Evolutionary conservation across 2,329 filamentous ascomycete genomes (phyloP), one percentile per base, ranked within the genome.

Genomic region (Penicillium sumatraense): DNA sequence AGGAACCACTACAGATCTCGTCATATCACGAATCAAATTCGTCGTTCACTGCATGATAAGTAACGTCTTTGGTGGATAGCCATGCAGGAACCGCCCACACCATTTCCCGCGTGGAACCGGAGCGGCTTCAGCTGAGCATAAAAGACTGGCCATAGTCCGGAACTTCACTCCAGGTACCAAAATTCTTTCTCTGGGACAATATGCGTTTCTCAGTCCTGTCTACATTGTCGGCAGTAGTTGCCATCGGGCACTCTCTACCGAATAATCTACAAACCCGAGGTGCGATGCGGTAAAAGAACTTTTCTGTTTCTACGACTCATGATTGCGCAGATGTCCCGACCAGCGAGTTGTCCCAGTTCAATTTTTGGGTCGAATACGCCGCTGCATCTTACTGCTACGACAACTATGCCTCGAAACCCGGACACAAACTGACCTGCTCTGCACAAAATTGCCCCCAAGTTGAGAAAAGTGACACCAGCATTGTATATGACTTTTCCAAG

Each of bases 331-430:
- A 64, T 48, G 38, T 64, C 8, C 18, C 58, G 5, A 8, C 54
- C 14, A 44, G 36, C n/a, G 47, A 59, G 13, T 36, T 63, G 27
- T 44, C 41, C 6, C 46, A 76, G 33, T 72, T 81, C 10, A 59
- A 72, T 11, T 76, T 80, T 59, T 80, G 78, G 68, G 75, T 77
- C 48, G 78, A 82, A 57, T 83, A 80, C 65, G 75, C 79, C 3
- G 79, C 79, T 1, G 80, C 80, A 0, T 68, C 79, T 26, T 82
- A 82, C 66, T 83, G 80, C 61, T 63, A 72, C 3, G 61, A 60
- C 33, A 81, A 81, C 68, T 81, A 80, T 63, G 69, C 75, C 40
- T 68, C 70, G 33, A 49, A 61, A 41, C 51, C 73, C n/a, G 71
- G 70, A 46, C 72, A 73, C 10, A 75, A 76, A 53, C 41, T 81